Percentiles rank a stretch among this genome's conserved stretches.
These are phyloP conservation scores for Podospora pseudoanserina DNA, from an alignment of 495 filamentous ascomycete species.

Conservation along the genomic window DNA sequence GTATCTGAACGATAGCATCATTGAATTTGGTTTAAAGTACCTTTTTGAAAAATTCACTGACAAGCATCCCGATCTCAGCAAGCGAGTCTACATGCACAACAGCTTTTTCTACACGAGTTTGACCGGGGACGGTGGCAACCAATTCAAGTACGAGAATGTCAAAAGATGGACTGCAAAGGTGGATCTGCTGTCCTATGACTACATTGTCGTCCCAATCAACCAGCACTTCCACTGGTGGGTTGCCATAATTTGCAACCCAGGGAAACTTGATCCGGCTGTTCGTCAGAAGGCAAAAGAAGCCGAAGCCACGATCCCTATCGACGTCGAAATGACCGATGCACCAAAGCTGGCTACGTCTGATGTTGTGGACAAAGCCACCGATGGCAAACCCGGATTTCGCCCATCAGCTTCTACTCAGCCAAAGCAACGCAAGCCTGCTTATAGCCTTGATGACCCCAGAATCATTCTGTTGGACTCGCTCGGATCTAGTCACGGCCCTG, in stretches of 20 bases:
- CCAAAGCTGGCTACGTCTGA: constrained; percentile 28
- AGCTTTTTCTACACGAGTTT: constrained; percentile 85
- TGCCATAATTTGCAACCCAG: constrained; percentile 90
- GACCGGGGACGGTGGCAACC: constrained; percentile 46
- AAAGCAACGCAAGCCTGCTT: constrained; percentile 28
- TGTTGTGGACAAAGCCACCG: constrained; percentile 18
- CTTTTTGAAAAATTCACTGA: constrained; percentile 62
- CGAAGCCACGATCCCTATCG: neutral
- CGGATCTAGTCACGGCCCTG: constrained; percentile 54
- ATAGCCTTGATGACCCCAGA: constrained; percentile 46
- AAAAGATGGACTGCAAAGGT: constrained; percentile 85
- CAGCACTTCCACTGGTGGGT: constrained; percentile 88
- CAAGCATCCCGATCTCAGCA: constrained; percentile 52
- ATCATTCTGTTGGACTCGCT: constrained; percentile 93
- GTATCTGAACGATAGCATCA: constrained; percentile 88
- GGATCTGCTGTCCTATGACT: constrained; percentile 82
- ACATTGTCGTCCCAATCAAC: constrained; percentile 87
- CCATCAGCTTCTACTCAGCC: neutral
- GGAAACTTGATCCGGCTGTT: constrained; percentile 44
- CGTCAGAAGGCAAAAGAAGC: neutral
- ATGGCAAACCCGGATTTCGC: constrained; percentile 7
- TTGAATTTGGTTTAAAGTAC: constrained; percentile 79
- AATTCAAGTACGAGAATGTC: constrained; percentile 76
- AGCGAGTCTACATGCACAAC: constrained; percentile 81
- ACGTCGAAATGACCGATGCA: constrained; percentile 23